Conservation (phyloP, 345 rosid species). For the Eutrema heterophyllum region DNA sequence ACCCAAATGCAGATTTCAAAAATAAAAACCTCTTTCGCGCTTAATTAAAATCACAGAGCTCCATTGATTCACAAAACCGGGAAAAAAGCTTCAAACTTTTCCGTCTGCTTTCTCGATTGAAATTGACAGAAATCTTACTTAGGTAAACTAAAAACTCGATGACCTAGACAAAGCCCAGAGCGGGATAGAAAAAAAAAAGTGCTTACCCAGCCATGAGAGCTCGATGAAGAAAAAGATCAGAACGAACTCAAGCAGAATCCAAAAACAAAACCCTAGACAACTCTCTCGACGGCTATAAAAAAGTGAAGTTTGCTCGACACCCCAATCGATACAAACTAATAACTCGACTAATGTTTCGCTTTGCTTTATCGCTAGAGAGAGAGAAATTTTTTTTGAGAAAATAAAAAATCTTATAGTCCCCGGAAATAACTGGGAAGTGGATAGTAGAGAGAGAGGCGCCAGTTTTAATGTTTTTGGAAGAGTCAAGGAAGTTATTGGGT, state of each 20-base stretch:
- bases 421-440: constrained; percentile 16
- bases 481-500: background rate
- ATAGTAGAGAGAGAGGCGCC: constrained; percentile 26
- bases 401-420: background rate
- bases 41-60: background rate
- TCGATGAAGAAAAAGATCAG: constrained; percentile 11
- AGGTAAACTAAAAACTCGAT: background rate
- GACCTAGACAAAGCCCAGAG: background rate
- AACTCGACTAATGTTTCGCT: background rate
- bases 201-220: constrained; percentile 38
- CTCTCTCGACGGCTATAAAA: background rate
- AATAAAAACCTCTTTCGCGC: background rate
- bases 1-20: background rate
- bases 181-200: background rate
- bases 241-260: background rate
- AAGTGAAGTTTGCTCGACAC: background rate
- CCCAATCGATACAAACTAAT: background rate
- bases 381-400: background rate
- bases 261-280: constrained; percentile 23
- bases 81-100: background rate
- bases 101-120: background rate
- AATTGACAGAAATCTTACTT: background rate
- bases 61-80: background rate
- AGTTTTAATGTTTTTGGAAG: constrained; percentile 21
- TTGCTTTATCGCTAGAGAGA: background rate